Conservation (phyloP, 164 flowering plant species). For the Hamamelis virginiana region DNA sequence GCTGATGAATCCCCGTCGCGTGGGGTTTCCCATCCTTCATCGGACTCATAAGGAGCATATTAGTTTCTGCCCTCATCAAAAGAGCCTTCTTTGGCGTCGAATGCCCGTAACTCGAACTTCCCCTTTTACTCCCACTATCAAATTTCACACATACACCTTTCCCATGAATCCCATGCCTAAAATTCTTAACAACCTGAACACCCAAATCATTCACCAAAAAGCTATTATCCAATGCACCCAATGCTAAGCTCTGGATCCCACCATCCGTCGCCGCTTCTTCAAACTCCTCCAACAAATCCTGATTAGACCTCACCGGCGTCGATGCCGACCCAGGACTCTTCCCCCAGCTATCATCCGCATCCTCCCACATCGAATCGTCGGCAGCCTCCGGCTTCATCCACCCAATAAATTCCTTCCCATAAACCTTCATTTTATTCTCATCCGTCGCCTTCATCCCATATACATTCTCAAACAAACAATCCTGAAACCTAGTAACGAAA, state of each 20-base stretch:
- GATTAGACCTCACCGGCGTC: slow-evolving; percentile 25
- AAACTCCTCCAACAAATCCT: slow-evolving; percentile 43
- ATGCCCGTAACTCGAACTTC: slow-evolving; percentile 10
- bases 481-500: slow-evolving; percentile 42
- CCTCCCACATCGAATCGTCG: slow-evolving; percentile 54
- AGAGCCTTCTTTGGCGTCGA: slow-evolving; percentile 40
- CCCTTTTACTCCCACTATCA: slow-evolving; percentile 18
- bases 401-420: slow-evolving; percentile 50
- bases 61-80: slow-evolving; percentile 46
- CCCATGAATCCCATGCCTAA: slow-evolving; percentile 33
- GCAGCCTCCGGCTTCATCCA: slow-evolving; percentile 52
- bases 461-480: slow-evolving; percentile 49
- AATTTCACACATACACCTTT: slow-evolving; percentile 41
- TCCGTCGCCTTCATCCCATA: slow-evolving; percentile 38
- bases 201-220: slow-evolving; percentile 46
- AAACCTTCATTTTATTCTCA: slow-evolving; percentile 45
- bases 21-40: slow-evolving; percentile 40
- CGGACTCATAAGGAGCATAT: slow-evolving; percentile 49
- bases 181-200: slow-evolving; percentile 35
- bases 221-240: slow-evolving; percentile 49
- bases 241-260: slow-evolving; percentile 40
- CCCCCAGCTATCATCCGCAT: slow-evolving; percentile 26
- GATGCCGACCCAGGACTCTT: slow-evolving; percentile 18
- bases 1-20: slow-evolving; percentile 32
- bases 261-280: slow-evolving; percentile 44